Conservation (phyloP, 2,329 filamentous ascomycete species). For the Pseudogymnoascus verrucosus region DNA sequence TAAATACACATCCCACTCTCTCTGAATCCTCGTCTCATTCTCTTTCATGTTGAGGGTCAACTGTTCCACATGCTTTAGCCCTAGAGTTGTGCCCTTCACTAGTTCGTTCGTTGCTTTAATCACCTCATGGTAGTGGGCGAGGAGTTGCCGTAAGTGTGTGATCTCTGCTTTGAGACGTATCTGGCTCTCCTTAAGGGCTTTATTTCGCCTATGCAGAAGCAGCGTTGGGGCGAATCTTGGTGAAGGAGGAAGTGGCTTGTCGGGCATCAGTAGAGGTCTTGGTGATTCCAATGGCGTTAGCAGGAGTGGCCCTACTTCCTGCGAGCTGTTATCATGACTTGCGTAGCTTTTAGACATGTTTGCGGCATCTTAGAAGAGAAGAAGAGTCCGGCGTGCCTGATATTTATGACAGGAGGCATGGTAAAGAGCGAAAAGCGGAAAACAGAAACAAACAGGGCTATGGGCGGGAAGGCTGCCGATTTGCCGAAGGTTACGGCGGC, state of each 20-base stretch:
- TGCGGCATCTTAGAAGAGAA: not conserved
- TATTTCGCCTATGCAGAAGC: not conserved
- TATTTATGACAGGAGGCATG: not conserved
- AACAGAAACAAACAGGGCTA: not conserved
- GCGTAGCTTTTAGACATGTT: not conserved
- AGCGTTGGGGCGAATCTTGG: not conserved
- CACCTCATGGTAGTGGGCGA: not conserved
- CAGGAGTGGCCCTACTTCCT: not conserved
- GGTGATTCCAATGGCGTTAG: not conserved
- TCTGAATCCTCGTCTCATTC: not conserved
- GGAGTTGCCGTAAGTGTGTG: not conserved
- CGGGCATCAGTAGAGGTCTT: not conserved
- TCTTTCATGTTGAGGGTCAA: not conserved
- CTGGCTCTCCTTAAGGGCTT: not conserved
- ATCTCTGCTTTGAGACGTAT: not conserved
- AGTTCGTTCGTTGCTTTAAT: not conserved
- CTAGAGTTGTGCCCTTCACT: not conserved
- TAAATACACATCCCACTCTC: not conserved
- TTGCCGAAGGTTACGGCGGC: not conserved
- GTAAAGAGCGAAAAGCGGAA: not conserved
- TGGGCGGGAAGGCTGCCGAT: not conserved
- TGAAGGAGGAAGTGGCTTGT: not conserved
- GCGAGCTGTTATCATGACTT: not conserved
- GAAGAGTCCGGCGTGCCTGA: not conserved
- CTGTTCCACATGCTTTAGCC: not conserved